phyloP scores from a whole-genome alignment of 148 eudicot species.

The Vaccinium vitisidaea region DNA sequence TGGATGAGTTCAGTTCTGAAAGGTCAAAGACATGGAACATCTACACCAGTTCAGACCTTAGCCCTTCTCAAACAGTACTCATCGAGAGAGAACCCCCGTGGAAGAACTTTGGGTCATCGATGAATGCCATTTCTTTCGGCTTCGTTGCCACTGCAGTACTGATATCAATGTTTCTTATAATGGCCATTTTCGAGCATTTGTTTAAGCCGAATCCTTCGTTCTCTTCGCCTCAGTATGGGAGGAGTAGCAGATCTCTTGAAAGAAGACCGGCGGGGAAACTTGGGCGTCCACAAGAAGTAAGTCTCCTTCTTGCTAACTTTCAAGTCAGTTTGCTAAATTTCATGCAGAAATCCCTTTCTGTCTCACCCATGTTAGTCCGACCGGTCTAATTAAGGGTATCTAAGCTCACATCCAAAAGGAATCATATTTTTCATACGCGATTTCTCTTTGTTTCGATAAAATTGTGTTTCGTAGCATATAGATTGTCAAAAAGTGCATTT shows the following conservation, averaged over 20 bases:
- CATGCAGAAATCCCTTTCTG: not conserved
- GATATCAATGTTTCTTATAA: constrained; percentile 67
- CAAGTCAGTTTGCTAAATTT: not conserved
- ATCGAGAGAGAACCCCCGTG: constrained; percentile 35
- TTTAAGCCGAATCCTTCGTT: constrained; percentile 43
- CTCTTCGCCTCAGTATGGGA: constrained; percentile 33
- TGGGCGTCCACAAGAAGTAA: constrained; percentile 36
- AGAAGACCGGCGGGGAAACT: constrained; percentile 32
- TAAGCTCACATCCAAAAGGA: not conserved
- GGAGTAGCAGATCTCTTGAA: constrained; percentile 22
- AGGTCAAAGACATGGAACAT: constrained; percentile 45
- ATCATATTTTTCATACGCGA: not conserved
- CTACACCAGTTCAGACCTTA: constrained; percentile 35
- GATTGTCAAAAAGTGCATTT: not conserved
- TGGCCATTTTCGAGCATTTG: constrained; percentile 76
- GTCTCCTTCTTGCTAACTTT: constrained; percentile 8
- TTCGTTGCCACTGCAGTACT: constrained; percentile 76
- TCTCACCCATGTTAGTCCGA: not conserved
- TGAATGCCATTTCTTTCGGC: constrained; percentile 75
- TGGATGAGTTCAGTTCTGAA: constrained; percentile 35
- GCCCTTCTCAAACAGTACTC: constrained; percentile 26
- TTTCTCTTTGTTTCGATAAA: not conserved
- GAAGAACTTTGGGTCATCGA: constrained; percentile 50
- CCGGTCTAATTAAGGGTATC: not conserved
- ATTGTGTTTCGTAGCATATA: no score